A percentile compares a stretch with the other conserved stretches of the same genome.
These are phyloP conservation scores for Talaromyces proteolyticus DNA, from an alignment of 495 filamentous ascomycete genomes.

Conservation along the genomic window DNA sequence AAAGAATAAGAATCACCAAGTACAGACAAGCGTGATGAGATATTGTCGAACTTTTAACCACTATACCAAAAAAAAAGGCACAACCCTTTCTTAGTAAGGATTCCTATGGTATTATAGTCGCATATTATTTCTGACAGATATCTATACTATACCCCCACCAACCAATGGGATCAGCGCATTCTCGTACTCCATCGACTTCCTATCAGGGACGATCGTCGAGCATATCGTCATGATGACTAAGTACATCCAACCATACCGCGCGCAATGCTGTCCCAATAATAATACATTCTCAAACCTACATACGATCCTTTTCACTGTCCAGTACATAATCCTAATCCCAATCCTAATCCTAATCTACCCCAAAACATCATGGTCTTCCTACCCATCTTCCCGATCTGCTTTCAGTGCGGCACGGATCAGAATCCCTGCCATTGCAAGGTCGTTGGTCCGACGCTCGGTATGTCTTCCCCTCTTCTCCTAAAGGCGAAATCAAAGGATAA, in stretches of 20 bases:
- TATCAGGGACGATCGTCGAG: background rate
- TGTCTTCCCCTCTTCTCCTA: slow-evolving; percentile 2
- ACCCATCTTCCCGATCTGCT: slow-evolving; percentile 39
- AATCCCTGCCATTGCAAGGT: slow-evolving; percentile 60
- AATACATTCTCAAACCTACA: background rate
- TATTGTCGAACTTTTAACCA: too few relatives aligned
- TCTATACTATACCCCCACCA: background rate
- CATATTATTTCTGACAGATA: too few relatives aligned
- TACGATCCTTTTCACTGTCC: background rate
- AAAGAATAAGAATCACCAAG: too few relatives aligned
- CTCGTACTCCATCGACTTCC: background rate
- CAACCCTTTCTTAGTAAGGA: too few relatives aligned
- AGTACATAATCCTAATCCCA: too few relatives aligned
- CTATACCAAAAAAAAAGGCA: too few relatives aligned
- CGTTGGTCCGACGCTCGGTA: slow-evolving; percentile 53
- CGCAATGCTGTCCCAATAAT: background rate
- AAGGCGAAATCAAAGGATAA: background rate
- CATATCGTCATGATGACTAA: slow-evolving; percentile 10
- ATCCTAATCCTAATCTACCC: background rate
- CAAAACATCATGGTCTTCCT: slow-evolving; percentile 4
- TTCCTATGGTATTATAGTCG: too few relatives aligned
- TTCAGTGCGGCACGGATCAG: slow-evolving; percentile 52
- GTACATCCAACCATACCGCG: background rate
- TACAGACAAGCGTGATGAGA: too few relatives aligned
- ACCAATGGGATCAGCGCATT: too few relatives aligned